Evolutionary conservation across 495 filamentous ascomycete species (phyloP).

Genomic region (Collariella sp.): DNA sequence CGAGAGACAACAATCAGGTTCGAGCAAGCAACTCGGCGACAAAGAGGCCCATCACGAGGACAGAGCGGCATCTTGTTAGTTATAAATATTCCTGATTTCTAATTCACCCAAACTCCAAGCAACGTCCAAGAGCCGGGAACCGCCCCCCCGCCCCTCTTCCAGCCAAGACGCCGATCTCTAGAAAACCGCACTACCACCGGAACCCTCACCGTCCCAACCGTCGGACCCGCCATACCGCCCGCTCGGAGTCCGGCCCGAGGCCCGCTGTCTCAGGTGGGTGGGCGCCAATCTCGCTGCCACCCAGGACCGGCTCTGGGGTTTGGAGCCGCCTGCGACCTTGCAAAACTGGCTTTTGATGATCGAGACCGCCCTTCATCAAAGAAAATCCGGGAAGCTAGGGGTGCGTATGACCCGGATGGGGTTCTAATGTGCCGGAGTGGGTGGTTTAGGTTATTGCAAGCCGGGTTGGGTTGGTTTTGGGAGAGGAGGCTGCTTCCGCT

Average conservation of each 20-base stretch:
- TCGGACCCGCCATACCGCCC: constrained; percentile 1
- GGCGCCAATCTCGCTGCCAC: too few relatives aligned
- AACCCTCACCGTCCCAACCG: not conserved
- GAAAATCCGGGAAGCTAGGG: not conserved
- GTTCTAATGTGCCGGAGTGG: not conserved
- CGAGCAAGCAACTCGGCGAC: too few relatives aligned
- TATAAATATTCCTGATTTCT: too few relatives aligned
- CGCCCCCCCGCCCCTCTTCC: too few relatives aligned
- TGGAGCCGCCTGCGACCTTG: not conserved
- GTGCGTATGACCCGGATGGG: not conserved
- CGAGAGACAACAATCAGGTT: not conserved
- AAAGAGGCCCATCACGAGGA: not conserved
- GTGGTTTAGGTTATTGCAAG: not conserved
- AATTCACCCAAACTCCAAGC: too few relatives aligned
- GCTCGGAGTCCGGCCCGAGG: constrained; percentile 8
- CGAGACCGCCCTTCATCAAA: too few relatives aligned
- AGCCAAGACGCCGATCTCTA: not conserved
- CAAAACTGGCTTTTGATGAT: not conserved
- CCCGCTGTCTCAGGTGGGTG: not conserved
- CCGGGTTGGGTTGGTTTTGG: constrained; percentile 3
- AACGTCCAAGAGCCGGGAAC: too few relatives aligned
- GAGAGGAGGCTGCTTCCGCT: constrained; percentile 11
- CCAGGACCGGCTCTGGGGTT: too few relatives aligned
- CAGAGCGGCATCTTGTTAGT: not conserved
- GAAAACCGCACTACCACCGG: not conserved